Evolutionary conservation across 495 filamentous ascomycete species (phyloP).

Genomic region (Trichoderma orchidacearum): DNA sequence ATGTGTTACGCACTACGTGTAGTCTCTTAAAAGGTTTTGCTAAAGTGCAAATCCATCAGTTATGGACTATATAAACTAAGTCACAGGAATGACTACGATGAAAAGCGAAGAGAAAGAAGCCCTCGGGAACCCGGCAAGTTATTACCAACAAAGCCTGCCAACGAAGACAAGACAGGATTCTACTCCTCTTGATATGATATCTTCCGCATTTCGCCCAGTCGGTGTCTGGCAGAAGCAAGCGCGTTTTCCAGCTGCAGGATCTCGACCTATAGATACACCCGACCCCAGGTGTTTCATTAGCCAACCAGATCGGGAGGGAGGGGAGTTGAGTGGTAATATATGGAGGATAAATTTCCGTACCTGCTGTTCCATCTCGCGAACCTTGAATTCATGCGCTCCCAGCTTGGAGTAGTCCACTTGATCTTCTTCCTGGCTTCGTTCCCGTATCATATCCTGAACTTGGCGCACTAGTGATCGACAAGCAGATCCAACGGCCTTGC

Average conservation of each 20-base stretch:
- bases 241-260: constrained; percentile 91
- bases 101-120: no score
- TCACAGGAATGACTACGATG: no score
- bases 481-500: constrained; percentile 82
- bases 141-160: not conserved
- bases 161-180: not conserved
- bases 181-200: constrained; percentile 73
- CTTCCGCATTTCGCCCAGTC: constrained; percentile 97
- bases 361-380: constrained; percentile 99
- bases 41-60: no score
- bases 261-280: constrained; percentile 53
- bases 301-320: constrained; percentile 2
- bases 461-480: constrained; percentile 82
- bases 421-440: constrained; percentile 72
- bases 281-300: not conserved
- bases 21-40: no score
- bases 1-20: no score
- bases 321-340: not conserved
- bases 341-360: constrained; percentile 38
- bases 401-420: constrained; percentile 78
- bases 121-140: no score
- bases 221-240: constrained; percentile 63
- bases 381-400: constrained; percentile 92
- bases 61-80: no score
- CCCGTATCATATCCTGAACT: constrained; percentile 85